Evolutionary conservation across 768 basidiomycete species (phyloP).

Genomic region (Suillus brevipes): DNA sequence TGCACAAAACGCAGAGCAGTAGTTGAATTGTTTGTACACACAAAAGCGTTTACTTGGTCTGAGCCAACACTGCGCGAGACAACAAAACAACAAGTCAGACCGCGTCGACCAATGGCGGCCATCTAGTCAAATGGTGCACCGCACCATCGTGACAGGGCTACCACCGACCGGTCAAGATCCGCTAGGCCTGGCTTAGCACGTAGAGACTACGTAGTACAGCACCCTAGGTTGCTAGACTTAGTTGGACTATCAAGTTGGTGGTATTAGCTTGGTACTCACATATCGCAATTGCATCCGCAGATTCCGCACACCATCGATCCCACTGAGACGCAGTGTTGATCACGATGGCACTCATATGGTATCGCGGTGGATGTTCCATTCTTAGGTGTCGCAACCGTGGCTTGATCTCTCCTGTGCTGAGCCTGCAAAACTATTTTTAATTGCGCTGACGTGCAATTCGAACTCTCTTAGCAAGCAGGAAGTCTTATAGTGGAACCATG

Average conservation of each 20-base stretch:
- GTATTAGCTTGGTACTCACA: neutral
- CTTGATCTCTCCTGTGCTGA: too few relatives aligned
- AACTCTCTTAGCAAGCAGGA: too few relatives aligned
- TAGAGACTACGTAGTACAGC: neutral
- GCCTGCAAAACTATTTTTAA: too few relatives aligned
- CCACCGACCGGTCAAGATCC: neutral
- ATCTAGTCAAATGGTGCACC: neutral
- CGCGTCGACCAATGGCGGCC: neutral
- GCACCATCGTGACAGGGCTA: neutral
- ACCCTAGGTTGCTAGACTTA: neutral
- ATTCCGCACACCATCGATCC: neutral
- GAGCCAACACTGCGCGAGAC: neutral
- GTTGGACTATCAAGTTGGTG: neutral
- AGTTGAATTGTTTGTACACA: neutral
- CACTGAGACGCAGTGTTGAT: neutral
- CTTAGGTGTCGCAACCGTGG: neutral
- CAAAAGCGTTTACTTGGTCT: neutral
- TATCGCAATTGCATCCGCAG: neutral
- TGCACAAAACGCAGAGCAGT: constrained; percentile 23
- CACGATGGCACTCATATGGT: neutral
- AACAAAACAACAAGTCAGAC: neutral
- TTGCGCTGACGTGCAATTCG: too few relatives aligned
- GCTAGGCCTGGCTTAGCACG: neutral
- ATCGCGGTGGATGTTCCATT: neutral
- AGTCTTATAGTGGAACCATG: neutral